Base-by-base conservation (phyloP, 805 yeast species). In the Metschnikowia similis region DNA sequence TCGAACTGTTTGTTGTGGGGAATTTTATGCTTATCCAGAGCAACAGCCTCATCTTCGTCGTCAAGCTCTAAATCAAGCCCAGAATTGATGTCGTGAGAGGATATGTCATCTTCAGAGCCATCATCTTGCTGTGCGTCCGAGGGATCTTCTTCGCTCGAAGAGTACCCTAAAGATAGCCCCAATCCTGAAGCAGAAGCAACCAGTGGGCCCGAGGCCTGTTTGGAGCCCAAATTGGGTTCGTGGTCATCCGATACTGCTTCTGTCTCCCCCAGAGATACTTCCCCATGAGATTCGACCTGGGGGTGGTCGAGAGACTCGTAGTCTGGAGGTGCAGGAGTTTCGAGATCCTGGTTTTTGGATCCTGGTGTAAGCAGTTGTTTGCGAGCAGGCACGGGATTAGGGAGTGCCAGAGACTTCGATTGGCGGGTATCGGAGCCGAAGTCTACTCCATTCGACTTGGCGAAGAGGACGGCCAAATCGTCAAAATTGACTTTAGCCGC, bases 401-500 rank as follows among this genome's bases (percentile, higher is more conserved):
- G 34, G n/a, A 8, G 35, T 27, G 13, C n/a, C 17, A 42, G n/a
- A 35, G 37, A 16, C 9, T 30, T 27, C 1, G 6, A 10, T 7
- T 41, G 35, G 4, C 8, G 14, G 2, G 32, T 39, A 13, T 26
- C 17, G 8, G 11, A 6, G 8, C 44, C 45, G 8, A 51, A 13
- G 9, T 41, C 34, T 17, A 50, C 26, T 8, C 70, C 72, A 37
- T 59, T 56, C 30, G 58, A 57, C 48, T 58, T 60, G 11, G 65
- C 73, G 36, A 65, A 55, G 32, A 70, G 55, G 10, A 67, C 44
- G 11, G 64, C 65, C 9, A 70, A 50, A 29, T 63, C 63, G 43
- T 69, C 69, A 47, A 53, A 67, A 41, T 67, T 61, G n/a, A 70
- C 62, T 29, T 54, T 47, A 6, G 45, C 36, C 1, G 57, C 50